Percentiles rank a stretch among this genome's conserved stretches.
Conservation (phyloP, 345 rosid genomes). For the Chamaenerion angustifolium region DNA sequence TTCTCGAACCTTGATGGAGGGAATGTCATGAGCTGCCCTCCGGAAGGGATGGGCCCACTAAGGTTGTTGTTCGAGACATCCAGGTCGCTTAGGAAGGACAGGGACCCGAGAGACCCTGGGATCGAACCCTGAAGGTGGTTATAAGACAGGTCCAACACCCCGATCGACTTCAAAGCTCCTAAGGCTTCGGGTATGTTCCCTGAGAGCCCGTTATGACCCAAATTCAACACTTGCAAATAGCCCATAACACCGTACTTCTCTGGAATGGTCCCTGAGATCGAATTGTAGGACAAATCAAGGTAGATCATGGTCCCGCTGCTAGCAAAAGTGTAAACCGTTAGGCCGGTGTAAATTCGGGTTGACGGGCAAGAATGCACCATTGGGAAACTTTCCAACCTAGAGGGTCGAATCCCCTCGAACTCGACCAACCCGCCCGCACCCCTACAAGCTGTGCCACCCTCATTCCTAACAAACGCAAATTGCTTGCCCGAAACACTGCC, state of each 20-base stretch:
- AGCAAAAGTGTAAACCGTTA: conserved; percentile 57
- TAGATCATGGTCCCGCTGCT: conserved; percentile 78
- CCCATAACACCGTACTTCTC: conserved; percentile 53
- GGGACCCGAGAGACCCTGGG: conserved; percentile 62
- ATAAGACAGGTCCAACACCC: conserved; percentile 80
- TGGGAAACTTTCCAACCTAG: conserved; percentile 53
- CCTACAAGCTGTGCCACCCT: conserved; percentile 91
- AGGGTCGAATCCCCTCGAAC: conserved; percentile 70
- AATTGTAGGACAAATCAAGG: conserved; percentile 76
- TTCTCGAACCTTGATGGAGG: conserved; percentile 70
- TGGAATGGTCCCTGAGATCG: conserved; percentile 53
- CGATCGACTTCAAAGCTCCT: conserved; percentile 62
- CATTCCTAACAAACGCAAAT: conserved; percentile 90
- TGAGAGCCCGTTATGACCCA: conserved; percentile 65
- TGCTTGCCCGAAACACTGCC: conserved; percentile 77
- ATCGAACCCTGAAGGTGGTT: conserved; percentile 64
- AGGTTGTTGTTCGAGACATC: conserved; percentile 92
- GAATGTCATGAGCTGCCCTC: conserved; percentile 88
- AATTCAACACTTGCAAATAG: conserved; percentile 77
- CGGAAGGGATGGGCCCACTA: conserved; percentile 73
- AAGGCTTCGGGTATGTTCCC: conserved; percentile 72
- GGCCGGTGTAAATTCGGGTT: conserved; percentile 74
- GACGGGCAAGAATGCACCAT: conserved; percentile 84
- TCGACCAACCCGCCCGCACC: conserved; percentile 96
- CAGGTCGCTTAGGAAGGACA: conserved; percentile 78